phyloP scores from a whole-genome alignment of 2,329 filamentous ascomycete species.

The Penicillium sp. region DNA sequence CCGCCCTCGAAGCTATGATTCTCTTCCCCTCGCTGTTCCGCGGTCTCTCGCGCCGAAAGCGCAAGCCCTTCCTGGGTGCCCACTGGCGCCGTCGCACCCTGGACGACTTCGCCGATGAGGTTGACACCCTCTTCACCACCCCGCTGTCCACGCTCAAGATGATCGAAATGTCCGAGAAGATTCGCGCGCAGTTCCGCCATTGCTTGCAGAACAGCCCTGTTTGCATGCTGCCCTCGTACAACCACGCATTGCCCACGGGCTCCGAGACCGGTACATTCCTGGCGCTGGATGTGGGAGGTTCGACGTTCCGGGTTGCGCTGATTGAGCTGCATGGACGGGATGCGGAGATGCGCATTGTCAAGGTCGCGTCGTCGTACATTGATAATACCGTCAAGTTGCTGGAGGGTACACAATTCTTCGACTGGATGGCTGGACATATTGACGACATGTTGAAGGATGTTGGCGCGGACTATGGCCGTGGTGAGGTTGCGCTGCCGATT shows the following conservation, averaged over 20 bases:
- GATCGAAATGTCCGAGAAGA: constrained; percentile 52
- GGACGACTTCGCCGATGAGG: constrained; percentile 47
- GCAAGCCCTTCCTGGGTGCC: constrained; percentile 41
- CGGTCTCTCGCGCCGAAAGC: constrained; percentile 39
- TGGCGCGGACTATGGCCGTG: constrained; percentile 48
- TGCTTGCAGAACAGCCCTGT: constrained; percentile 62
- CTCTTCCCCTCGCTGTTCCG: constrained; percentile 49
- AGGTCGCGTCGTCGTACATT: constrained; percentile 62
- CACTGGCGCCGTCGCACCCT: constrained; percentile 47
- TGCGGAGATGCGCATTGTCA: constrained; percentile 60
- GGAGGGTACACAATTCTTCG: constrained; percentile 65
- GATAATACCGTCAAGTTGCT: constrained; percentile 62
- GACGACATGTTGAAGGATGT: constrained; percentile 57
- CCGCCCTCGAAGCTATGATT: constrained; percentile 49
- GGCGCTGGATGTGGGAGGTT: constrained; percentile 70
- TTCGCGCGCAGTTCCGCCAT: constrained; percentile 59
- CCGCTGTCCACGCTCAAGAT: constrained; percentile 46
- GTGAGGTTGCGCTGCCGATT: constrained; percentile 57
- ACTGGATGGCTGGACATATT: constrained; percentile 70
- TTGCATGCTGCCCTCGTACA: constrained; percentile 71
- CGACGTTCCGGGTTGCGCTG: constrained; percentile 67
- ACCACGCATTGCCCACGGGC: constrained; percentile 65
- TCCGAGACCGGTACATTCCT: constrained; percentile 65
- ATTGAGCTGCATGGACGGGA: constrained; percentile 60
- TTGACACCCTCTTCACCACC: constrained; percentile 45